Evolutionary conservation across 176 grass and related monocot species (phyloP).

Genomic region (Avena eriantha): DNA sequence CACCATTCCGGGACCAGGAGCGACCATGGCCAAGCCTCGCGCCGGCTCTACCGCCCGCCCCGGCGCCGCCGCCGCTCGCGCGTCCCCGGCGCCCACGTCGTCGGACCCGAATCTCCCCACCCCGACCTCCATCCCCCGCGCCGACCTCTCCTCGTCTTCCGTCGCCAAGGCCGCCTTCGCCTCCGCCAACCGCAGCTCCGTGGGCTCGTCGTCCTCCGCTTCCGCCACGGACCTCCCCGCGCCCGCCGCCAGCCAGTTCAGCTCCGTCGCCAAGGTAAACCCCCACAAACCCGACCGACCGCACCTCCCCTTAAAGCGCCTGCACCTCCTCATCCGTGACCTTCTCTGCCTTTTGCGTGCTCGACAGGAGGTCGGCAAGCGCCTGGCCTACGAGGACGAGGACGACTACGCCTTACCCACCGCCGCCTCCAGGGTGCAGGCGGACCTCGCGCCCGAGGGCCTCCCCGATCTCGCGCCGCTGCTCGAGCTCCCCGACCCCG

Average conservation of each 20-base stretch:
- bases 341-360: background rate
- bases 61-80: background rate
- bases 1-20: conserved; percentile 13
- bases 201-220: background rate
- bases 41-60: conserved; percentile 28
- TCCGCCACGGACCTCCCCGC: conserved; percentile 13
- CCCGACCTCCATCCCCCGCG: background rate
- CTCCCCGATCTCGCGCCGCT: background rate
- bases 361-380: conserved; percentile 38
- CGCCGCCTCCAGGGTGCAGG: background rate
- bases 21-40: conserved; percentile 44
- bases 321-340: background rate
- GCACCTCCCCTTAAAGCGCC: background rate
- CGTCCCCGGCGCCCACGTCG: background rate
- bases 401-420: background rate
- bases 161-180: conserved; percentile 34
- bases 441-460: background rate
- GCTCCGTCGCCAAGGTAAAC: conserved; percentile 42
- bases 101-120: conserved; percentile 25
- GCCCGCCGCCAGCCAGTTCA: conserved; percentile 1
- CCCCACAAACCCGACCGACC: background rate
- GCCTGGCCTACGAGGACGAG: conserved; percentile 43
- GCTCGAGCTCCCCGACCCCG: conserved; percentile 46
- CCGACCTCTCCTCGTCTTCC: conserved; percentile 18
- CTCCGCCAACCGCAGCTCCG: conserved; percentile 2